These are phyloP conservation scores for Cryptococcus deneoformans DNA, from an alignment of 1,284 basidiomycete species.

Conservation along the genomic window DNA sequence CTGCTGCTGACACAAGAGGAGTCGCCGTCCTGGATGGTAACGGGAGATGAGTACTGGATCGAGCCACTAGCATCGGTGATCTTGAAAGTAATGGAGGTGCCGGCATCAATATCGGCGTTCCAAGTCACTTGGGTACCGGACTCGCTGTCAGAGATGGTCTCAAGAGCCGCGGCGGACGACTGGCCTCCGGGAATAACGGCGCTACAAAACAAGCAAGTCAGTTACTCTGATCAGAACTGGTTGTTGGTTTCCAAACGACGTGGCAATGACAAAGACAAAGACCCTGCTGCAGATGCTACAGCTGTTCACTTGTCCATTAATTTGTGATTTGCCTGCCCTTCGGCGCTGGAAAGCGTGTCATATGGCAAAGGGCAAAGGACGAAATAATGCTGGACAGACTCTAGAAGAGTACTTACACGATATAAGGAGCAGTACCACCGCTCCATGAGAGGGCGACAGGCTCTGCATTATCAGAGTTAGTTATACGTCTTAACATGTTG, in stretches of 20 bases:
- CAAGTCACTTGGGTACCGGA: constrained; percentile 58
- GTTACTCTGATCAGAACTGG: too few relatives aligned
- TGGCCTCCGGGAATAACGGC: constrained; percentile 68
- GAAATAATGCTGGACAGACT: too few relatives aligned
- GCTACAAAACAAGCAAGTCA: constrained; percentile 8
- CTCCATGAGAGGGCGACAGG: constrained; percentile 55
- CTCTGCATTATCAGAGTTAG: constrained; percentile 13
- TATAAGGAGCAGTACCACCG: constrained; percentile 62
- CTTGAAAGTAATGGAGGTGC: constrained; percentile 48
- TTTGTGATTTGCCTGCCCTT: too few relatives aligned
- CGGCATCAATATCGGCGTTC: constrained; percentile 58
- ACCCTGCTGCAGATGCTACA: too few relatives aligned
- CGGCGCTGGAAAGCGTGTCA: too few relatives aligned
- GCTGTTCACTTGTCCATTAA: too few relatives aligned
- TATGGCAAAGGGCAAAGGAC: too few relatives aligned
- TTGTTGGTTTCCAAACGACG: too few relatives aligned
- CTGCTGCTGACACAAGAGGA: constrained; percentile 40
- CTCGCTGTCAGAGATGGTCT: constrained; percentile 30
- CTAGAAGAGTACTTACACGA: constrained; percentile 48
- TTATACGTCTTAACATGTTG: neutral
- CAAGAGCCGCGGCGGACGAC: constrained; percentile 57
- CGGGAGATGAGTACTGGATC: constrained; percentile 58
- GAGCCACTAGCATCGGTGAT: constrained; percentile 51
- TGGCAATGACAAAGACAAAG: too few relatives aligned
- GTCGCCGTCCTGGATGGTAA: constrained; percentile 54